Evolutionary conservation across 176 grass and related monocot species (phyloP).

Genomic region (Dactylis glomerata): DNA sequence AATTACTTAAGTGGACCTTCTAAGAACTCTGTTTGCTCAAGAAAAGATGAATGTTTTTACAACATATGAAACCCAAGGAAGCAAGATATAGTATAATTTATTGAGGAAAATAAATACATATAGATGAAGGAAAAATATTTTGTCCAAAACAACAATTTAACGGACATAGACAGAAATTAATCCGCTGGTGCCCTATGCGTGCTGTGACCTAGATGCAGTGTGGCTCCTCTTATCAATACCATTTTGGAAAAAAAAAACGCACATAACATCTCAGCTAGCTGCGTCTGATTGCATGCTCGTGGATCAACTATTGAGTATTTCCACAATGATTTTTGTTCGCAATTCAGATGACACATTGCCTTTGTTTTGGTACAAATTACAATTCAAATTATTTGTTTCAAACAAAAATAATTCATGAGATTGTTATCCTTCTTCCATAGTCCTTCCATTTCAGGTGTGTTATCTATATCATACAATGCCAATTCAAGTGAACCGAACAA

Average conservation of each 20-base stretch:
- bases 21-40: neutral
- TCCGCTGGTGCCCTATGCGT: neutral
- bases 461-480: neutral
- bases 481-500: constrained; percentile 13
- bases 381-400: neutral
- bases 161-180: neutral
- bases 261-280: neutral
- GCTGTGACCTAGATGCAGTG: neutral
- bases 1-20: neutral
- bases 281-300: neutral
- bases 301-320: neutral
- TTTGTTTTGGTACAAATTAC: neutral
- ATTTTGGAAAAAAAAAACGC: neutral
- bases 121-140: neutral
- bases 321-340: neutral
- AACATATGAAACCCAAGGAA: neutral
- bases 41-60: neutral
- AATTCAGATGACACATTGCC: neutral
- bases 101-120: neutral
- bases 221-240: neutral
- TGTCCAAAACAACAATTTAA: neutral
- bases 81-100: neutral
- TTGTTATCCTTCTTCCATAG: neutral
- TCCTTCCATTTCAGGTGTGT: constrained; percentile 12
- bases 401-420: neutral